Evolutionary conservation across 306 rosid genomes (phyloP), one percentile per base, ranked within the genome.

Genomic region (Quercus berberidifolia): DNA sequence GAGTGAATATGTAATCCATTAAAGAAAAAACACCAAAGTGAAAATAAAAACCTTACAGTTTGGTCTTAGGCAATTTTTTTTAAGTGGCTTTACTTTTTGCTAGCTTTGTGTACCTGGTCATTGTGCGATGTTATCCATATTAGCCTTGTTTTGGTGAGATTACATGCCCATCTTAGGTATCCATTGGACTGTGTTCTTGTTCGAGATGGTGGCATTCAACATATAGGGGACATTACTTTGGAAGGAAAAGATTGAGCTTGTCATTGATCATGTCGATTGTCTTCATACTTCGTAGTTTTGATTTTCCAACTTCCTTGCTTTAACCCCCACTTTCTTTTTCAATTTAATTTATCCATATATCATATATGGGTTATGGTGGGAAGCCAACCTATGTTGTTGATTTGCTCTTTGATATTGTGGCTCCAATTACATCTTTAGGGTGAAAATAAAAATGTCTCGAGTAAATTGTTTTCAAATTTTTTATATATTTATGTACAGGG

Each of bases 201-300:
- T 74, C 73, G 87, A 95, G 99, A 95, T 95, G 99, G 98, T 97
- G 28, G 99, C 99, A 74, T 95, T 93, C 84, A 95, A 95, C 87
- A 95, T 95, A 83, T 98, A 93, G 83, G 99, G 93, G 89, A 94
- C 98, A 83, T 91, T 93, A 74, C 28, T 89, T 31, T 95, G 99
- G 99, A 95, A 88, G 85, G 98, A 93, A 82, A 95, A 93, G 81
- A 89, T 95, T 76, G 96, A 91, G 84, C 81, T 84, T 82, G 99
- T 95, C 59, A 95, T 95, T 88, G 99, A 95, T 88, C 94, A 89
- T 96, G 99, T 93, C 62, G 78, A 79, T 80, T 79, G 25, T 78
- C 76, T 75, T 59, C 25, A 49, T 28, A 74, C 41, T 55, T 63
- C 33, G 25, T 67, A 38, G 64, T 52, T 57, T 38, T 72, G 13